A percentile compares a stretch with the other conserved stretches of the same genome.
phyloP scores from a whole-genome alignment of 2,329 filamentous ascomycete species.

The Stagonosporopsis cucurbitacearum region DNA sequence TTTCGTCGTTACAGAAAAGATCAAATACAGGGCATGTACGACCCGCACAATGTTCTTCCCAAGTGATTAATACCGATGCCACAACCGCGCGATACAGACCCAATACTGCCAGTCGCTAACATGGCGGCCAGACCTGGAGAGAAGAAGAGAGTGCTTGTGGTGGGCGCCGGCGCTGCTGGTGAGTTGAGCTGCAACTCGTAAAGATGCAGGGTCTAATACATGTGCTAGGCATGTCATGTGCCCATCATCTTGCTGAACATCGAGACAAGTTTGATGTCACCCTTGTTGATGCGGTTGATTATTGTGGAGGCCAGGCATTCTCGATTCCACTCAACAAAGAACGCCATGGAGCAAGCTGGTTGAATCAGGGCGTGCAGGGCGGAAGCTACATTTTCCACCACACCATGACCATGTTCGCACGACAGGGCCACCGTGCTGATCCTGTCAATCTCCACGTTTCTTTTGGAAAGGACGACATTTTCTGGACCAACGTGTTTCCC shows the following conservation, averaged over 20 bases:
- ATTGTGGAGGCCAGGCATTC: constrained; percentile 67
- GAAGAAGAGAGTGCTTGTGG: constrained; percentile 49
- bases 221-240: constrained; percentile 65
- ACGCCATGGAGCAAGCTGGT: constrained; percentile 64
- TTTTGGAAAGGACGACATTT: constrained; percentile 67
- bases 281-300: constrained; percentile 58
- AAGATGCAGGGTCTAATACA: neutral
- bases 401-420: constrained; percentile 69
- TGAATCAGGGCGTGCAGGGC: constrained; percentile 70
- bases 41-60: neutral
- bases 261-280: constrained; percentile 70
- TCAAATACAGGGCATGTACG: constrained; percentile 9
- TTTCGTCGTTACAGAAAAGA: constrained; percentile 20
- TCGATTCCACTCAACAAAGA: constrained; percentile 63
- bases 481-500: constrained; percentile 72
- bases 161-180: constrained; percentile 52
- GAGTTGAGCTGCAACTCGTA: constrained; percentile 5
- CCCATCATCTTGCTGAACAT: constrained; percentile 70
- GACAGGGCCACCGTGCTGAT: constrained; percentile 63
- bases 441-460: constrained; percentile 60
- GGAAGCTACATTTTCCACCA: constrained; percentile 72
- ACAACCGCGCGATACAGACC: constrained; percentile 34
- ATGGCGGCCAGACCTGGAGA: constrained; percentile 39
- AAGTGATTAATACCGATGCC: constrained; percentile 24
- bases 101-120: constrained; percentile 40